Conservation (phyloP, 1,284 basidiomycete species). For the Calocybe gambosa region DNA sequence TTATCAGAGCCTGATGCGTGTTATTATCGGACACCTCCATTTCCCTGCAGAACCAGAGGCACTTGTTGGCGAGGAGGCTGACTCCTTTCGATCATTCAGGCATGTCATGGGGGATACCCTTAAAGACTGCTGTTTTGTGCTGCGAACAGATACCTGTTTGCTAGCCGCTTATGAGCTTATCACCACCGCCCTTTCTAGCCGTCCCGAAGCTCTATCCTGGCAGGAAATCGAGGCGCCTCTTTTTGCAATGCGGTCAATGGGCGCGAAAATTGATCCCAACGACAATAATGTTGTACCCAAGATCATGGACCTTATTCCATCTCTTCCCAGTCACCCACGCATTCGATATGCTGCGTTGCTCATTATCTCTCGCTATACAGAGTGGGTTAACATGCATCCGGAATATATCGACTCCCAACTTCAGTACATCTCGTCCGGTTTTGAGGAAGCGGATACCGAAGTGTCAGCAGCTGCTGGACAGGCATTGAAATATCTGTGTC, state of each 20-base stretch:
- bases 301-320: constrained; percentile 93
- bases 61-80: constrained; percentile 80
- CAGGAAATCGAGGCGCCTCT: constrained; percentile 97
- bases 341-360: constrained; percentile 95
- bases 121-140: constrained; percentile 96
- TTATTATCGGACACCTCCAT: constrained; percentile 89
- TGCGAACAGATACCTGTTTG: constrained; percentile 85
- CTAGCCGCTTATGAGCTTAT: constrained; percentile 80
- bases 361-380: constrained; percentile 93
- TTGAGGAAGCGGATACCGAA: constrained; percentile 74
- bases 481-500: constrained; percentile 94
- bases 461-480: constrained; percentile 94
- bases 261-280: constrained; percentile 82
- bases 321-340: constrained; percentile 84
- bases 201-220: constrained; percentile 63
- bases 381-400: constrained; percentile 93
- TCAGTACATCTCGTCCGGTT: constrained; percentile 89
- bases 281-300: constrained; percentile 88
- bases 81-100: constrained; percentile 91
- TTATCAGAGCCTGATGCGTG: constrained; percentile 78
- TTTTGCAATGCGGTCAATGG: constrained; percentile 98
- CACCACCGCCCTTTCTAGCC: constrained; percentile 59
- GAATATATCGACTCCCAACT: constrained; percentile 83
- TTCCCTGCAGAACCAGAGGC: constrained; percentile 74
- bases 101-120: constrained; percentile 99